These are phyloP conservation scores for Trichoderma sp. DNA, from an alignment of 2,329 filamentous ascomycete genomes.

Conservation along the genomic window DNA sequence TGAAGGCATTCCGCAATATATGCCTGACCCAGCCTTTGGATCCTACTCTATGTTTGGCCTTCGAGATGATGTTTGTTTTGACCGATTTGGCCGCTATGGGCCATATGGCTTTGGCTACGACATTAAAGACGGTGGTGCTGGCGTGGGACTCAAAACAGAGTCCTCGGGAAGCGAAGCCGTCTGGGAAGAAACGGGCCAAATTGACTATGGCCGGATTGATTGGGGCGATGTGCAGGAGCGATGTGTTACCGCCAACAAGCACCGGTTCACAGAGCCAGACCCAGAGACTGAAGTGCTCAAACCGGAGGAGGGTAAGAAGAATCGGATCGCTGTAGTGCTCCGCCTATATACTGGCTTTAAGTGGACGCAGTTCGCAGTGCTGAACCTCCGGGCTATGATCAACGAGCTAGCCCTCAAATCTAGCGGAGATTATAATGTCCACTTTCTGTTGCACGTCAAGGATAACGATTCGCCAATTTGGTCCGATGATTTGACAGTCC, in stretches of 20 bases:
- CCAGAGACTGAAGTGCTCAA: conserved; percentile 46
- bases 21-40: conserved; percentile 77
- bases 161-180: conserved; percentile 65
- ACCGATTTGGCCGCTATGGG: conserved; percentile 81
- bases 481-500: conserved; percentile 75
- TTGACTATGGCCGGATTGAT: conserved; percentile 59
- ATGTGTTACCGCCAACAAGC: conserved; percentile 63
- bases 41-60: conserved; percentile 76
- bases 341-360: conserved; percentile 79
- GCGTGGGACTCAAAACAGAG: conserved; percentile 74
- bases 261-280: conserved; percentile 57
- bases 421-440: conserved; percentile 79
- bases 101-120: conserved; percentile 87
- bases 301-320: conserved; percentile 44
- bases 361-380: conserved; percentile 75
- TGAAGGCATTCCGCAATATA: conserved; percentile 71
- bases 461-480: conserved; percentile 79
- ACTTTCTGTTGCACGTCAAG: conserved; percentile 84
- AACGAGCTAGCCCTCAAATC: conserved; percentile 77
- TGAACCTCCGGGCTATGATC: conserved; percentile 82
- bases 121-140: conserved; percentile 69
- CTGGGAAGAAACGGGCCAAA: conserved; percentile 59
- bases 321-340: conserved; percentile 75
- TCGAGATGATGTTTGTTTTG: conserved; percentile 80
- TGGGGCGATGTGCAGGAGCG: conserved; percentile 59